Conservation (phyloP, 148 eudicot genomes). For the Persicaria tinctoria region DNA sequence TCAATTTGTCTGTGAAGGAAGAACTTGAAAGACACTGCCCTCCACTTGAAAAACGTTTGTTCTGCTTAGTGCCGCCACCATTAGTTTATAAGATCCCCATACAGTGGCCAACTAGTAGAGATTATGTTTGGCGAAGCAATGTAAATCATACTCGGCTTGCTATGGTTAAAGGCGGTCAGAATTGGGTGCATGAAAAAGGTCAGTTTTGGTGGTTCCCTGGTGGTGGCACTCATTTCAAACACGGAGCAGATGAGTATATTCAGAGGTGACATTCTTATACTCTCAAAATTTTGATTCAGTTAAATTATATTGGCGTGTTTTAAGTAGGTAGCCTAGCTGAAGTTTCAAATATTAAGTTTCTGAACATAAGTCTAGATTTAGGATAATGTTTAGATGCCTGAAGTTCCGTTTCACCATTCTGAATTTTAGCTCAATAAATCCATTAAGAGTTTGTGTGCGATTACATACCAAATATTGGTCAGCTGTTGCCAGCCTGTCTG, state of each 20-base stretch:
- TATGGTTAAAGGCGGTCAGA: constrained; percentile 95
- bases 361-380: neutral
- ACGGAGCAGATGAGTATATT: constrained; percentile 90
- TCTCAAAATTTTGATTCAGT: neutral
- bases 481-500: too few species aligned
- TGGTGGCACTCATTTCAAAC: constrained; percentile 99
- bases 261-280: constrained; percentile 40
- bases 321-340: neutral
- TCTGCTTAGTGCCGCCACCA: constrained; percentile 92
- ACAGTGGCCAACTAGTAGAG: constrained; percentile 90
- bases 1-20: constrained; percentile 68
- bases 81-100: constrained; percentile 86
- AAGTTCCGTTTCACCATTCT: neutral
- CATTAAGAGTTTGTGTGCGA: neutral
- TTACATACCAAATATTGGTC: neutral
- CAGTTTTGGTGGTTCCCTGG: constrained; percentile 97
- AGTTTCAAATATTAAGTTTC: neutral
- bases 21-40: constrained; percentile 93
- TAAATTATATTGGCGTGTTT: neutral
- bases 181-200: constrained; percentile 89
- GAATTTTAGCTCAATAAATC: neutral
- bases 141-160: constrained; percentile 91
- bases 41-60: constrained; percentile 69
- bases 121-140: constrained; percentile 91
- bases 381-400: neutral